Conservation (phyloP, 202 grass and related monocot species). For the Carex arenaria region DNA sequence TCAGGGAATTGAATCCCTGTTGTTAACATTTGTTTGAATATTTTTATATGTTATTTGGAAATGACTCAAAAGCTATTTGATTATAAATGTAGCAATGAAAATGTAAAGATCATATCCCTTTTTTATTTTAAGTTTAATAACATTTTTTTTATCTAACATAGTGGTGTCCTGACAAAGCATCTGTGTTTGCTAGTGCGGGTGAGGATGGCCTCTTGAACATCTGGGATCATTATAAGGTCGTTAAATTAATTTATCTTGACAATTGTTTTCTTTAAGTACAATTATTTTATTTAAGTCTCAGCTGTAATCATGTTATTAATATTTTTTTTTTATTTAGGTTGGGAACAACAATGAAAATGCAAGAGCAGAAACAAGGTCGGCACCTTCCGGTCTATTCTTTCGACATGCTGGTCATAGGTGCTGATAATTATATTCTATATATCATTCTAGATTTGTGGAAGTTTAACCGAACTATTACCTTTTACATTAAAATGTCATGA, state of each 20-base stretch:
- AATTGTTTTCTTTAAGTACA: background rate
- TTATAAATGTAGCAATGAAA: no score
- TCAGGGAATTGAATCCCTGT: no score
- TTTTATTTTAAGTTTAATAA: background rate
- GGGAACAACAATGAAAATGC: conserved; percentile 42
- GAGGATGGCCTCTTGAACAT: conserved; percentile 90
- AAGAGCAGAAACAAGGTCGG: conserved; percentile 18
- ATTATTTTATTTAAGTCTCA: background rate
- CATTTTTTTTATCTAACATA: conserved; percentile 28
- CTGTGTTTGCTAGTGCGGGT: conserved; percentile 82
- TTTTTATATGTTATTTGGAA: no score
- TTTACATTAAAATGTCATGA: no score
- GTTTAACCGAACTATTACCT: no score
- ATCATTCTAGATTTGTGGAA: no score
- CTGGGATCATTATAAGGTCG: conserved; percentile 90
- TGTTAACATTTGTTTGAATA: no score
- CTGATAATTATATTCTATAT: background rate
- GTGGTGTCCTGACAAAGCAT: conserved; percentile 95
- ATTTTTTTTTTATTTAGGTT: conserved; percentile 40
- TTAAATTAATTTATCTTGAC: background rate
- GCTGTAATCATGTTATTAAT: background rate
- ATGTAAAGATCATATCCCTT: no score
- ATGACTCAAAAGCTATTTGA: no score
- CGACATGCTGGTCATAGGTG: conserved; percentile 95
- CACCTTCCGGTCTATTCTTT: conserved; percentile 69